Base-by-base conservation (phyloP, 2,329 filamentous ascomycete species). In the Colletotrichum costaricense region DNA sequence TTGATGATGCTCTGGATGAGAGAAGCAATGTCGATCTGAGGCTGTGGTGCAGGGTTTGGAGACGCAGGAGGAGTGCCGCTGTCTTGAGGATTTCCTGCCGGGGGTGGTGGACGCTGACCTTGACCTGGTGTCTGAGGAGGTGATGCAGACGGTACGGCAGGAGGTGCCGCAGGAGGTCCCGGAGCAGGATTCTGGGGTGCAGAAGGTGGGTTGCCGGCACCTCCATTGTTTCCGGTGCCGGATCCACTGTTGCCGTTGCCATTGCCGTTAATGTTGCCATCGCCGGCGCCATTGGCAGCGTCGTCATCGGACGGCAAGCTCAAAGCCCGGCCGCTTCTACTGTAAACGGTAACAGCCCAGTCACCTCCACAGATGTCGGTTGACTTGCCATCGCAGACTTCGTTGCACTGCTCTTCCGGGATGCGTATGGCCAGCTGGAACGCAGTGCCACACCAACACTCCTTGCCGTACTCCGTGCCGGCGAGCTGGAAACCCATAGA, bases 371-470 rank as follows among this genome's bases (percentile, higher is more conserved):
- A 75, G 28, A 74, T 58, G 9, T 75, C 74, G 19, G 57, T 62
- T 14, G 72, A 28, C 3, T 49, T 26, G 19, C 72, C 74, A 12
- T 75, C 74, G 49, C 74, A 75, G 1, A 57, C 54, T 28, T 52
- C 66, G 65, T 64, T 59, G 65, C 74, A 75, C 33, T 67, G 52
- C 11, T 69, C 54, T 16, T 72, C 46, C 9, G 74, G 69, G 19
- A 75, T 59, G 4, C 72, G 72, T 22, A 56, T 54, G 12, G 74
- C 74, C 24, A 69, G 26, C 22, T 74, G 68, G 65, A 75, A 75
- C 6, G 63, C 63, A 56, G 76, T 75, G 42, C 83, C 86, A 74
- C 88, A 91, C 82, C 85, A 90, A 78, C 89, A 90, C 76, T 90
- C 86, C 24, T 79, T 78, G 8, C 81, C 82, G 74, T 86, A 86